These are phyloP conservation scores for Saccharomycopsis sp. DNA, from an alignment of 805 yeast genomes.

Conservation along the genomic window DNA sequence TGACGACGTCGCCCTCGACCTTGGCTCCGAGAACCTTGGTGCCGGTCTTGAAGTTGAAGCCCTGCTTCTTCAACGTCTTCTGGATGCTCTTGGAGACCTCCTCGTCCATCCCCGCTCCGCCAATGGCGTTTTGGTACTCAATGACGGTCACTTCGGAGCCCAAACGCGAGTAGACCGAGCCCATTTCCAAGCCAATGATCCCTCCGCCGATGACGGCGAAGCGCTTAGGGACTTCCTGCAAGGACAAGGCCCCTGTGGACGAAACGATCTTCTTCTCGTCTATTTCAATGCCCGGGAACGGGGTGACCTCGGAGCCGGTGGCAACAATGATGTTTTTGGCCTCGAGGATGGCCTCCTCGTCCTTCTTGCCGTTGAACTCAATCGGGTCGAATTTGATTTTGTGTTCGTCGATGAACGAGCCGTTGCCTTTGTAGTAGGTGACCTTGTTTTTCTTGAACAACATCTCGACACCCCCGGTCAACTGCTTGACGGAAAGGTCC, in stretches of 20 bases:
- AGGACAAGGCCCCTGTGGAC: constrained; percentile 84
- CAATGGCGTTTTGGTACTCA: constrained; percentile 79
- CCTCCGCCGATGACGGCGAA: constrained; percentile 97
- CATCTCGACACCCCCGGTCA: constrained; percentile 92
- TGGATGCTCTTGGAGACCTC: constrained; percentile 90
- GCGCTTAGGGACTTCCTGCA: constrained; percentile 87
- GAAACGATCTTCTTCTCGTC: constrained; percentile 97
- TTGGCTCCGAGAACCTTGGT: constrained; percentile 86
- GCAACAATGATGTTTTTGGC: constrained; percentile 92
- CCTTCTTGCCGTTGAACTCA: constrained; percentile 68
- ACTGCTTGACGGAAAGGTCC: constrained; percentile 79
- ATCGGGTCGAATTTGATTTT: constrained; percentile 74
- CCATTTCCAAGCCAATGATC: constrained; percentile 99
- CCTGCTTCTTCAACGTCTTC: constrained; percentile 89
- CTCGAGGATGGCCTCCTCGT: constrained; percentile 59
- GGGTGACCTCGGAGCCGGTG: constrained; percentile 97
- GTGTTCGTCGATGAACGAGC: constrained; percentile 78
- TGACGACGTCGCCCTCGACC: constrained; percentile 83
- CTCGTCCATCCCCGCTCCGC: constrained; percentile 96
- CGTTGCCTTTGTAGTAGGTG: constrained; percentile 89
- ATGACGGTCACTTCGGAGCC: constrained; percentile 94
- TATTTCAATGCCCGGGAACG: constrained; percentile 95
- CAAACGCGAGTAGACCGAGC: constrained; percentile 91
- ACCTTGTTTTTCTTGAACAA: constrained; percentile 94
- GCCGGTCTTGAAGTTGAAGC: constrained; percentile 84